Percentiles rank a stretch among this genome's conserved stretches.
phyloP scores from a whole-genome alignment of 805 yeast species.

The Wickerhamiella alocasiicola region DNA sequence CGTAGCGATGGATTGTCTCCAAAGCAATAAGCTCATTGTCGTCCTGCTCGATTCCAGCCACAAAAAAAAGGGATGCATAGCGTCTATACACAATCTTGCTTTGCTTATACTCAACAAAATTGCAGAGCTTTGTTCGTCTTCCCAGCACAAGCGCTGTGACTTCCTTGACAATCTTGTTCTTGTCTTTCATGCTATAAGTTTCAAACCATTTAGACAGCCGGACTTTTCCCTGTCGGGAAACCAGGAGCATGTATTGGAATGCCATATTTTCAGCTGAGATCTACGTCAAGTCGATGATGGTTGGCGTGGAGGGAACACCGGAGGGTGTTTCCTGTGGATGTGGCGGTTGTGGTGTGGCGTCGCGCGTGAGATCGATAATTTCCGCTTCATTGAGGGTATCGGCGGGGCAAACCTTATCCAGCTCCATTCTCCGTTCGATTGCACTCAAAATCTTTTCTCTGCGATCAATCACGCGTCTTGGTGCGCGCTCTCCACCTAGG shows the following conservation, averaged over 20 bases:
- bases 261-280: slow-evolving; percentile 40
- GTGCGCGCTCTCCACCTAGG: slow-evolving; percentile 3
- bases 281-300: slow-evolving; percentile 11
- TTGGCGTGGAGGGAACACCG: too few relatives aligned
- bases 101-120: slow-evolving; percentile 75
- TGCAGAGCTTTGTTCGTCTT: slow-evolving; percentile 90
- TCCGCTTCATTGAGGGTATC: slow-evolving; percentile 7
- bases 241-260: slow-evolving; percentile 62
- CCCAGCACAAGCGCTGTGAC: slow-evolving; percentile 73
- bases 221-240: slow-evolving; percentile 92
- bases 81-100: slow-evolving; percentile 79
- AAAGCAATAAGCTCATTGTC: slow-evolving; percentile 80
- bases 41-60: slow-evolving; percentile 69
- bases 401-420: slow-evolving; percentile 18
- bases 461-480: neutral
- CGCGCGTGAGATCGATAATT: slow-evolving; percentile 8
- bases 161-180: slow-evolving; percentile 71
- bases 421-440: slow-evolving; percentile 40
- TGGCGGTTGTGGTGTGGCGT: slow-evolving; percentile 8
- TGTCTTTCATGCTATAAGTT: slow-evolving; percentile 73
- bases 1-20: slow-evolving; percentile 83
- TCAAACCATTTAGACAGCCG: slow-evolving; percentile 89
- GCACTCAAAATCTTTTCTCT: slow-evolving; percentile 45
- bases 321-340: neutral
- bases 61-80: slow-evolving; percentile 84